Evolutionary conservation across 768 basidiomycete species (phyloP).

Genomic region (Pleurotus salmoneostramineus): DNA sequence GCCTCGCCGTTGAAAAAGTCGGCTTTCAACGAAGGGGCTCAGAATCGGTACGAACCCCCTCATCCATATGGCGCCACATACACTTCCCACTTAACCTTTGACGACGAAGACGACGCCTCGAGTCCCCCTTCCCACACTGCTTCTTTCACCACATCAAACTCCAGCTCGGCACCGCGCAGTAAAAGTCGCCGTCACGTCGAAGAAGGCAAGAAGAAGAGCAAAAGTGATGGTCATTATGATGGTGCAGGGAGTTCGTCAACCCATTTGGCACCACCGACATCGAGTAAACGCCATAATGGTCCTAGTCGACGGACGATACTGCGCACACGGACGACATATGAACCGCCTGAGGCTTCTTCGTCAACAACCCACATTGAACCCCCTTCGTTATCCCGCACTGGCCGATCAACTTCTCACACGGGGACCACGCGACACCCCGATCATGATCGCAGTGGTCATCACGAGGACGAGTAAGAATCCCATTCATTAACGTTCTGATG

Average conservation of each 20-base stretch:
- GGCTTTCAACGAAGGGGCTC: background rate
- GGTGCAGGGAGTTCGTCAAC: background rate
- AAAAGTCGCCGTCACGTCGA: background rate
- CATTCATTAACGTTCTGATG: background rate
- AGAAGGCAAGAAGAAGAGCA: background rate
- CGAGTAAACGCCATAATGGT: background rate
- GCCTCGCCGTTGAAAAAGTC: background rate
- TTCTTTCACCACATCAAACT: background rate
- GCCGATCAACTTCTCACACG: slow-evolving; percentile 2
- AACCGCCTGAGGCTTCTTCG: background rate
- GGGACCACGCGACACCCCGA: background rate
- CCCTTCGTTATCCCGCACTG: background rate
- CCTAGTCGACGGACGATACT: background rate
- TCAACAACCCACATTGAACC: background rate
- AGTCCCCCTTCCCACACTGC: background rate
- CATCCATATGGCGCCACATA: slow-evolving; percentile 3
- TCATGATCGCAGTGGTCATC: background rate
- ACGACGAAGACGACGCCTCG: background rate
- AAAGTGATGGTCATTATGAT: background rate
- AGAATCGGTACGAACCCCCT: background rate
- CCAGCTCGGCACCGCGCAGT: background rate
- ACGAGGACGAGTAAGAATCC: background rate
- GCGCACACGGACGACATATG: background rate
- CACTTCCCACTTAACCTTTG: slow-evolving; percentile 3
- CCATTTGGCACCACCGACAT: background rate